phyloP scores from a whole-genome alignment of 495 filamentous ascomycete species.

The Neurospora terricola region DNA sequence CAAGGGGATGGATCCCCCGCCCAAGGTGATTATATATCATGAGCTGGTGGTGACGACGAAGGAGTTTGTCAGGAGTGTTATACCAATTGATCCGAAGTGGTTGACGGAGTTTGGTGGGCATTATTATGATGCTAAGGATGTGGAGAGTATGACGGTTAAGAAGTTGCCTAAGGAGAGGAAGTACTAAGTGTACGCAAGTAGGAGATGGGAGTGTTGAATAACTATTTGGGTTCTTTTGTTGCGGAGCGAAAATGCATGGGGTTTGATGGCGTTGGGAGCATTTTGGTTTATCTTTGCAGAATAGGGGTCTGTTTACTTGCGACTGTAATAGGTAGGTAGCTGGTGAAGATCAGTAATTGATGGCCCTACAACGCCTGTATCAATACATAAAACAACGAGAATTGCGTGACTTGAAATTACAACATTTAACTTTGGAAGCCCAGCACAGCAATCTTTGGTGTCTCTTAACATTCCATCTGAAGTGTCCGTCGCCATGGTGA shows the following conservation, averaged over 20 bases:
- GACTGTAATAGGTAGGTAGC: neutral
- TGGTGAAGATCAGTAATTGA: neutral
- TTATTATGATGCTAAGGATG: slow-evolving; percentile 87
- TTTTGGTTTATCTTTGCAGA: neutral
- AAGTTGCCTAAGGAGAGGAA: slow-evolving; percentile 43
- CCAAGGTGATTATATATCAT: slow-evolving; percentile 81
- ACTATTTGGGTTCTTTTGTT: too few species aligned
- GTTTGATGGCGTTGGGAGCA: neutral
- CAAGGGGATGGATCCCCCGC: slow-evolving; percentile 65
- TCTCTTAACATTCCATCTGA: too few species aligned
- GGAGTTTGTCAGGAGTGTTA: slow-evolving; percentile 84
- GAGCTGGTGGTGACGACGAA: slow-evolving; percentile 88
- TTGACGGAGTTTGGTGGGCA: slow-evolving; percentile 88
- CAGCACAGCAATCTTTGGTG: too few species aligned
- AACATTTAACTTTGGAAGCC: too few species aligned
- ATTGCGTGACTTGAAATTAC: too few species aligned
- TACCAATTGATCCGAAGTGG: slow-evolving; percentile 81
- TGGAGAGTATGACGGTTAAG: slow-evolving; percentile 70
- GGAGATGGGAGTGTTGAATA: too few species aligned
- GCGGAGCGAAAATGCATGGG: too few species aligned
- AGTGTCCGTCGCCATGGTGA: too few species aligned
- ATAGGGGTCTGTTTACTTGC: neutral
- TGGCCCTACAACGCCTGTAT: too few species aligned
- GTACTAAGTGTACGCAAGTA: too few species aligned
- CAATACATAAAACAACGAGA: too few species aligned